Percentiles rank a stretch among this genome's conserved stretches.
Conservation (phyloP, 2,329 filamentous ascomycete genomes). For the Didymella arachidicola region DNA sequence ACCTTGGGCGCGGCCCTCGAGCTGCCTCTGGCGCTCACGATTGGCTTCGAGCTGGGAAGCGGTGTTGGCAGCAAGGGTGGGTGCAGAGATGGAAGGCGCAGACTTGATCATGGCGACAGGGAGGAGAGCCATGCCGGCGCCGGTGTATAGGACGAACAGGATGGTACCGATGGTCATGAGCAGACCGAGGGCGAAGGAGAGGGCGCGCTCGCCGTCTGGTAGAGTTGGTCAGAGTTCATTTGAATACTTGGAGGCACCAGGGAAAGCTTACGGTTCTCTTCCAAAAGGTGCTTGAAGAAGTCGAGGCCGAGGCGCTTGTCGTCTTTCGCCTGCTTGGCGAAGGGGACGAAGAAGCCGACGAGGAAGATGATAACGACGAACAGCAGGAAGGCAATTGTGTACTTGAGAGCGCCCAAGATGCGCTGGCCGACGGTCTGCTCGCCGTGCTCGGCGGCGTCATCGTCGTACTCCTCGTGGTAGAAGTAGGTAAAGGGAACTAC, state of each 20-base stretch:
- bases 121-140: constrained; percentile 84
- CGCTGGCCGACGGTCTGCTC: constrained; percentile 74
- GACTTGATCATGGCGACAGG: constrained; percentile 93
- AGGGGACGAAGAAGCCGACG: constrained; percentile 91
- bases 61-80: constrained; percentile 78
- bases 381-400: constrained; percentile 83
- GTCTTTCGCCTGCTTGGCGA: constrained; percentile 68
- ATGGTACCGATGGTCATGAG: constrained; percentile 86
- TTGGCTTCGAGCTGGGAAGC: constrained; percentile 84
- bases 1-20: constrained; percentile 84
- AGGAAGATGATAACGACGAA: constrained; percentile 85
- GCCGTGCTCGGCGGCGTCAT: constrained; percentile 82
- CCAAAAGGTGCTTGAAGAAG: constrained; percentile 85
- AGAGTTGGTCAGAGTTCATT: constrained; percentile 21
- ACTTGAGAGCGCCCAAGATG: constrained; percentile 86
- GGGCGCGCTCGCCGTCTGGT: constrained; percentile 82
- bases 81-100: constrained; percentile 83
- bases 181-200: constrained; percentile 90
- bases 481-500: constrained; percentile 97
- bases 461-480: constrained; percentile 97
- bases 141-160: constrained; percentile 88
- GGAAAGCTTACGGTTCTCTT: constrained; percentile 73
- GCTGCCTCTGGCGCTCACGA: constrained; percentile 87
- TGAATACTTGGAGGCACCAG: constrained; percentile 1
- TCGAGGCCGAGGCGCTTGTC: constrained; percentile 80